Evolutionary conservation across 2,329 filamentous ascomycete species (phyloP).

Genomic region (Simplicillium aogashimaense): DNA sequence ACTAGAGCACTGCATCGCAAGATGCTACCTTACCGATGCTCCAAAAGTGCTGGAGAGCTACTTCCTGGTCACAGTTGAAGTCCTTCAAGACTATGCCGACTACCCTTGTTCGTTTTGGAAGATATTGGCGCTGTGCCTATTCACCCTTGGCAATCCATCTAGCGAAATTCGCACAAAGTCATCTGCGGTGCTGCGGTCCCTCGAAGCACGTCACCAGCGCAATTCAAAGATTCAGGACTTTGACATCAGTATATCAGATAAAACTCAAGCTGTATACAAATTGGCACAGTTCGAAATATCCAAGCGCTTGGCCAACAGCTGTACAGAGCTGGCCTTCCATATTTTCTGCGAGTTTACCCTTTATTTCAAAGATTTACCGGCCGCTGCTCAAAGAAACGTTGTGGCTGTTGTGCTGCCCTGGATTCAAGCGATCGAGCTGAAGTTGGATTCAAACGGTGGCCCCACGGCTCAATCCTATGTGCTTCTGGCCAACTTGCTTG

Average conservation of each 20-base stretch:
- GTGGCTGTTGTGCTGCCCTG: slow-evolving; percentile 91
- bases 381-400: slow-evolving; percentile 82
- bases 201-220: slow-evolving; percentile 69
- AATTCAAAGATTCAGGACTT: slow-evolving; percentile 93
- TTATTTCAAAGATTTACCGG: slow-evolving; percentile 81
- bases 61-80: slow-evolving; percentile 83
- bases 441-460: slow-evolving; percentile 82
- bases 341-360: slow-evolving; percentile 93
- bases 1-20: slow-evolving; percentile 79
- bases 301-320: slow-evolving; percentile 76
- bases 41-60: slow-evolving; percentile 88
- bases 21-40: slow-evolving; percentile 76
- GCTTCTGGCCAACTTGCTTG: slow-evolving; percentile 84
- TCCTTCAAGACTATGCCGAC: slow-evolving; percentile 73
- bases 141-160: slow-evolving; percentile 85
- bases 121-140: slow-evolving; percentile 76
- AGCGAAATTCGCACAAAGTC: slow-evolving; percentile 85
- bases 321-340: slow-evolving; percentile 81
- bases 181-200: slow-evolving; percentile 64
- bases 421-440: slow-evolving; percentile 90
- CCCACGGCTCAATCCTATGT: slow-evolving; percentile 91
- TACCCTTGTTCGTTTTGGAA: slow-evolving; percentile 87
- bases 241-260: slow-evolving; percentile 96
- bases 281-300: slow-evolving; percentile 95
- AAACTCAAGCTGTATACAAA: slow-evolving; percentile 97